phyloP scores from a whole-genome alignment of 257 asterid species.

The Capsicum chinense region DNA sequence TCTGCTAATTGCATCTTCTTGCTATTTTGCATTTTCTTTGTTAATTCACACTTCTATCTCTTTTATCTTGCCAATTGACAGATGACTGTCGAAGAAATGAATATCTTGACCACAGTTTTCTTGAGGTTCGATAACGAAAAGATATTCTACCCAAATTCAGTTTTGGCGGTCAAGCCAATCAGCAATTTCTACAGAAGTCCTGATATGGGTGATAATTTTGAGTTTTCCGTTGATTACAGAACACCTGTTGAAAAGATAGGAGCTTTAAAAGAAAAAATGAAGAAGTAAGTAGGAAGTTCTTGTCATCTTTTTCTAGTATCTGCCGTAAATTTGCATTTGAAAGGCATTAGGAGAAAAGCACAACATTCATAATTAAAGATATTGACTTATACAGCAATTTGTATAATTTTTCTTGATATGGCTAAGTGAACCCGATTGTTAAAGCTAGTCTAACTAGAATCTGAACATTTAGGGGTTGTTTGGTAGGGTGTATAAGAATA shows the following conservation, averaged over 20 bases:
- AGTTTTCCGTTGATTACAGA: conserved; percentile 75
- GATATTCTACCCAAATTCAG: conserved; percentile 73
- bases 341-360: conserved; percentile 14
- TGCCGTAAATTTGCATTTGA: background rate
- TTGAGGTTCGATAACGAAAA: conserved; percentile 68
- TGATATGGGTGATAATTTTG: conserved; percentile 78
- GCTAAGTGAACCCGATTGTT: background rate
- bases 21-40: background rate
- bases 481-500: too few relatives aligned
- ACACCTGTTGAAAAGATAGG: conserved; percentile 78
- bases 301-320: background rate
- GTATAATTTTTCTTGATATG: background rate
- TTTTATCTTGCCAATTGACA: conserved; percentile 35
- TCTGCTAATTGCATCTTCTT: background rate
- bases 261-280: conserved; percentile 61
- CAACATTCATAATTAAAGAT: background rate
- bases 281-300: conserved; percentile 50
- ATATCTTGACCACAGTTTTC: conserved; percentile 73
- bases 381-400: background rate
- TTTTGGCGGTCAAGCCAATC: conserved; percentile 77
- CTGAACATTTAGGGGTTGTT: background rate
- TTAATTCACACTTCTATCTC: background rate
- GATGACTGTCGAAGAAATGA: conserved; percentile 93
- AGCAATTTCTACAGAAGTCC: conserved; percentile 92
- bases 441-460: conserved; percentile 8